Percentiles rank a stretch among this genome's conserved stretches.
These are phyloP conservation scores for Paecilomyces sp. DNA, from an alignment of 2,329 filamentous ascomycete genomes.

Conservation along the genomic window DNA sequence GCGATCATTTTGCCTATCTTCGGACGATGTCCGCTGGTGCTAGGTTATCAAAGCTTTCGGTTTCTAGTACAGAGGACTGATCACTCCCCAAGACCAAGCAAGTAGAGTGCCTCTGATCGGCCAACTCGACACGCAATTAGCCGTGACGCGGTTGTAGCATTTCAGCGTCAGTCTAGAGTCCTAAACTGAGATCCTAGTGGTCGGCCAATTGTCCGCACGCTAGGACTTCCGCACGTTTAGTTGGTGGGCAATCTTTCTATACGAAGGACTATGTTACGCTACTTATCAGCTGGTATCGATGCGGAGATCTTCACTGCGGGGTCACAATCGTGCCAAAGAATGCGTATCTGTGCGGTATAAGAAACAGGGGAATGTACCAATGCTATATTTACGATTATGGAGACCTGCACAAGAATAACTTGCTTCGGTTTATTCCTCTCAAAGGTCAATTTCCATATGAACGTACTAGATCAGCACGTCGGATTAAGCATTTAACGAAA, in stretches of 20 bases:
- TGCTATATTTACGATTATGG: not conserved
- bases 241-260: not conserved
- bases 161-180: not conserved
- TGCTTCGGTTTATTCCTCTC: not conserved
- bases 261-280: not conserved
- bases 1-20: not conserved
- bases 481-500: not conserved
- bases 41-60: not conserved
- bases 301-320: not conserved
- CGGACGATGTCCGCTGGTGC: not conserved
- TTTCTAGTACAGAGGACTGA: not conserved
- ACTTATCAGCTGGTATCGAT: not conserved
- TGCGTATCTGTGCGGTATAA: not conserved
- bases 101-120: not conserved
- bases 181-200: not conserved
- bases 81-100: not conserved
- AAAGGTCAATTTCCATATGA: not conserved
- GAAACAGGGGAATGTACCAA: not conserved
- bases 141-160: not conserved
- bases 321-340: not conserved
- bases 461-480: not conserved
- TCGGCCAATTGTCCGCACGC: not conserved
- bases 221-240: slow-evolving; percentile 5
- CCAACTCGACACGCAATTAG: not conserved
- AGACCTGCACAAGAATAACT: not conserved